Percentiles rank a stretch among this genome's conserved stretches.
phyloP scores from a whole-genome alignment of 306 rosid species.

The Phaseolus lunatus region DNA sequence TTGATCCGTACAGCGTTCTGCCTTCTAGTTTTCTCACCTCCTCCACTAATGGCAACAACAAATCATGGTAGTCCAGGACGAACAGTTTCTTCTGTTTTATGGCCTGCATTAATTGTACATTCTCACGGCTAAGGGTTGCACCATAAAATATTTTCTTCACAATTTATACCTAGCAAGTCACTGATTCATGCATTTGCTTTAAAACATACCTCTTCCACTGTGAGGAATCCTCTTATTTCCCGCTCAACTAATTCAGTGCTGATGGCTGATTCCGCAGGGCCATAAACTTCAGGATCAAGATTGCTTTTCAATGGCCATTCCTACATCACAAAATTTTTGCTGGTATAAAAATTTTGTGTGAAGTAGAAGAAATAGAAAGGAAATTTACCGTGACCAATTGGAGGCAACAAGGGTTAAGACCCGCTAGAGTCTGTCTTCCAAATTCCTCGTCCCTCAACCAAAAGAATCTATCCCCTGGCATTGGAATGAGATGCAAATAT shows the following conservation, averaged over 20 bases:
- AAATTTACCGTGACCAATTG: constrained; percentile 68
- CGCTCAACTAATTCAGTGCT: constrained; percentile 62
- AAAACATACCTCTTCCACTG: constrained; percentile 62
- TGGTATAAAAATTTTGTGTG: background rate
- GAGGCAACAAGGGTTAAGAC: constrained; percentile 81
- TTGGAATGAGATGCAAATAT: too few species aligned
- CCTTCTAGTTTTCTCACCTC: constrained; percentile 65
- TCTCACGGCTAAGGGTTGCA: background rate
- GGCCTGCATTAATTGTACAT: constrained; percentile 49
- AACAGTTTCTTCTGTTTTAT: constrained; percentile 68
- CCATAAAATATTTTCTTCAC: too few species aligned
- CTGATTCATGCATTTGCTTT: background rate
- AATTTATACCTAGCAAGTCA: too few species aligned
- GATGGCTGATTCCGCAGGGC: constrained; percentile 73
- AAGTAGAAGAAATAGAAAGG: background rate
- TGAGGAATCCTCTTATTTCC: constrained; percentile 61
- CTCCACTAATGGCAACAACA: constrained; percentile 68
- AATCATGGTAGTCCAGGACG: constrained; percentile 82
- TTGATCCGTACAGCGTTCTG: constrained; percentile 81
- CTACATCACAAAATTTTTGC: constrained; percentile 40
- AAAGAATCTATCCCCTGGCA: constrained; percentile 79
- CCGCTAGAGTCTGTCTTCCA: constrained; percentile 86
- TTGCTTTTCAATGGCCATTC: constrained; percentile 94
- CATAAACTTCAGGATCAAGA: constrained; percentile 71
- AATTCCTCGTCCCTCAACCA: constrained; percentile 91